Conservation (phyloP, 2,329 filamentous ascomycete genomes). For the Grosmannia clavigera region DNA sequence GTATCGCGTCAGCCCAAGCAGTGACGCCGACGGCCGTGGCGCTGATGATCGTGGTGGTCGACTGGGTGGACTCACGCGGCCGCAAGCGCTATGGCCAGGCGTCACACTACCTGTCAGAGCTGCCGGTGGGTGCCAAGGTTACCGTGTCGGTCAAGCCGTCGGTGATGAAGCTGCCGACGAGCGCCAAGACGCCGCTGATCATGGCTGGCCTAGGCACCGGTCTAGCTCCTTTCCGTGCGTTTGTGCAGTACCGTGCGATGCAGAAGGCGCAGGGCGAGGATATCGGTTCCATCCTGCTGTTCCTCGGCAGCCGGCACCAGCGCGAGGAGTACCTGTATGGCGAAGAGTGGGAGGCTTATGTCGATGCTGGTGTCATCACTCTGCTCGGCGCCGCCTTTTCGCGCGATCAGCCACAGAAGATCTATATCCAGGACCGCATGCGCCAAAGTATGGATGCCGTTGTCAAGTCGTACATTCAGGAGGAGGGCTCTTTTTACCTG, state of each 20-base stretch:
- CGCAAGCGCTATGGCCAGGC: conserved; percentile 88
- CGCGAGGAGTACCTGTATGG: conserved; percentile 98
- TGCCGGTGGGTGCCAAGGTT: conserved; percentile 64
- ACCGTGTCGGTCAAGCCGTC: conserved; percentile 95
- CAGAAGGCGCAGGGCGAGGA: conserved; percentile 96
- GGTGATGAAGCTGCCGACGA: conserved; percentile 93
- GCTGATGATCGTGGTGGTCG: conserved; percentile 93
- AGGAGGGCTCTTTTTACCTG: conserved; percentile 90
- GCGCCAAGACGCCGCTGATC: conserved; percentile 84
- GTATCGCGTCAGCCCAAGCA: conserved; percentile 94
- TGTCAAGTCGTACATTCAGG: conserved; percentile 69
- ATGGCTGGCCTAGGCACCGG: conserved; percentile 99
- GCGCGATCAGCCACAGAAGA: conserved; percentile 94
- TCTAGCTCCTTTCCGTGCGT: conserved; percentile 96
- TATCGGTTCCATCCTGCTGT: conserved; percentile 84
- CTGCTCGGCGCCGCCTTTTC: conserved; percentile 89
- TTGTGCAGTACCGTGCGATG: conserved; percentile 95
- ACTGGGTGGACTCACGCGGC: conserved; percentile 82
- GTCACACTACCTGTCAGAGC: conserved; percentile 72
- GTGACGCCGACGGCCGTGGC: conserved; percentile 83
- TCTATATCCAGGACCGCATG: conserved; percentile 99
- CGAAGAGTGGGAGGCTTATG: conserved; percentile 98
- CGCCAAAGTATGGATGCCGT: conserved; percentile 74
- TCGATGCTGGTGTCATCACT: conserved; percentile 89
- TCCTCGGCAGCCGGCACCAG: conserved; percentile 94